Conservation (phyloP, 2,329 filamentous ascomycete species). For the Ceratocystis colombiana region DNA sequence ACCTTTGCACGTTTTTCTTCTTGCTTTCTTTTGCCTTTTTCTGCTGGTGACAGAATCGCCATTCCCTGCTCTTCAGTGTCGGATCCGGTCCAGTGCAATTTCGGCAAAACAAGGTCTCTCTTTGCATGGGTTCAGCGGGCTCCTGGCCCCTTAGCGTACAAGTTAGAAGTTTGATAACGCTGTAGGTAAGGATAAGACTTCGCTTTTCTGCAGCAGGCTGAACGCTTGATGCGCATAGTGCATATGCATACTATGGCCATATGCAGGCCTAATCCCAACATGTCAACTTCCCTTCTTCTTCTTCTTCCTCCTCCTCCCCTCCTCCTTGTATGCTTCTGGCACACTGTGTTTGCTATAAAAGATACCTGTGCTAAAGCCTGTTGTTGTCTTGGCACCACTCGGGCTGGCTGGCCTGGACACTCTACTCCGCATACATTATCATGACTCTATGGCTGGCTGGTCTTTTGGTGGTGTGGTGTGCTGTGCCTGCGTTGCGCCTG, state of each 20-base stretch:
- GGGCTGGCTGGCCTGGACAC: not conserved
- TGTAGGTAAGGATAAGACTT: not conserved
- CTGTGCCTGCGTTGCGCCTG: not conserved
- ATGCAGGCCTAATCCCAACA: not conserved
- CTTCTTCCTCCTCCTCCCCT: not conserved
- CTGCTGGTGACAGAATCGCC: not conserved
- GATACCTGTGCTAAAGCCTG: not conserved
- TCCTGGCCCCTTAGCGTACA: not conserved
- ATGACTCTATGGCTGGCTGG: too few relatives aligned
- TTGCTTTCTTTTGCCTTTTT: not conserved
- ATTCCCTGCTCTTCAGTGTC: not conserved
- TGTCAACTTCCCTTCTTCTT: not conserved
- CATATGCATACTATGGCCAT: not conserved
- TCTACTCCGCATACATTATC: too few relatives aligned
- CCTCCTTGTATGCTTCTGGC: not conserved
- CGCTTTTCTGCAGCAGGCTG: not conserved
- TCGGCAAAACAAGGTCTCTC: not conserved
- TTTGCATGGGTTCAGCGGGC: conserved; percentile 6
- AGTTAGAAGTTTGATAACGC: not conserved
- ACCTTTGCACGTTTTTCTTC: not conserved
- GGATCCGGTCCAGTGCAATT: not conserved
- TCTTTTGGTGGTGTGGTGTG: not conserved
- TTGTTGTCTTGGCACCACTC: too few relatives aligned
- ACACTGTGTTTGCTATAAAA: conserved; percentile 8
- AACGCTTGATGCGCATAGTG: not conserved